Conservation (phyloP, 192 early-diverging fungal species). For the Podila epigama region DNA sequence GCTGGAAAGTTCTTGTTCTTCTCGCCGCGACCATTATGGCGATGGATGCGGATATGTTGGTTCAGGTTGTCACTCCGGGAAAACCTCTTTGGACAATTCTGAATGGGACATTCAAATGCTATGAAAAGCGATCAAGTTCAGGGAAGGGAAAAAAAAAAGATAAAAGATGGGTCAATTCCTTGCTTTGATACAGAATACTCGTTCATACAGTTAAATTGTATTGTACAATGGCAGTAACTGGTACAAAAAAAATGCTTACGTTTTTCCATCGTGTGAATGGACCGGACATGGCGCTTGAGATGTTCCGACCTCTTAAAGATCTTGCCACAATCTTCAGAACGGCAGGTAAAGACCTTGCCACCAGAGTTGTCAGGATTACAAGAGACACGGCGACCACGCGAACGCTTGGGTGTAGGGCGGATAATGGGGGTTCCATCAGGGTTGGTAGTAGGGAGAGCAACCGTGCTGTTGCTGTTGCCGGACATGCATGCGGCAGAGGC, state of each 20-base stretch:
- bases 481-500: too few species aligned
- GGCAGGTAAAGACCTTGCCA: conserved; percentile 62
- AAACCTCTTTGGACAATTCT: conserved; percentile 62
- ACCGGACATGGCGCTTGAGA: conserved; percentile 65
- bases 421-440: conserved; percentile 21
- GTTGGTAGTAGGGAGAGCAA: neutral
- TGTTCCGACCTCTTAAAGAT: conserved; percentile 69
- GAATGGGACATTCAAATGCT: conserved; percentile 63
- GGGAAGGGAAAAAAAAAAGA: conserved; percentile 10
- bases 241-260: conserved; percentile 52
- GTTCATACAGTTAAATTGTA: neutral
- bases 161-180: neutral
- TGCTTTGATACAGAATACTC: neutral
- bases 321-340: conserved; percentile 62
- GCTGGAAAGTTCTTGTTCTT: conserved; percentile 49
- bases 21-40: conserved; percentile 59
- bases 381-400: conserved; percentile 62
- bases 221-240: neutral
- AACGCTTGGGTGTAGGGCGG: conserved; percentile 53
- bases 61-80: conserved; percentile 65
- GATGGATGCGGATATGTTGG: conserved; percentile 66
- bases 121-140: conserved; percentile 1
- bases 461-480: neutral
- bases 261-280: conserved; percentile 68
- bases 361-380: conserved; percentile 57